Evolutionary conservation across 2,329 filamentous ascomycete genomes (phyloP).

Genomic region (Botryotinia narcissicola): DNA sequence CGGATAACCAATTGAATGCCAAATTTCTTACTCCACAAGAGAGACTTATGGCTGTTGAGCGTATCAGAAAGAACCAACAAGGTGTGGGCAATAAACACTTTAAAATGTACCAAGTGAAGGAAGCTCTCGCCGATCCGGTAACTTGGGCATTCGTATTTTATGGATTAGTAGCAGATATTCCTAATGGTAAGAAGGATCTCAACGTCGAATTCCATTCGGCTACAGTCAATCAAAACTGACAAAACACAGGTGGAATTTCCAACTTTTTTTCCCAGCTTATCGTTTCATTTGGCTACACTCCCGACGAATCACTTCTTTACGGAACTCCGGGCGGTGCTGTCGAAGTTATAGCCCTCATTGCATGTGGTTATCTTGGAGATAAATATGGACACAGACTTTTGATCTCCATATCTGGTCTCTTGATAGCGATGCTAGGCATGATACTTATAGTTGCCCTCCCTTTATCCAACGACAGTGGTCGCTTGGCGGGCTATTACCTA

Average conservation of each 20-base stretch:
- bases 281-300: constrained; percentile 44
- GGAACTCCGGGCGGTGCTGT: constrained; percentile 36
- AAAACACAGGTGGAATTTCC: constrained; percentile 47
- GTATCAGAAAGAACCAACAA: constrained; percentile 56
- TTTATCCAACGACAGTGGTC: constrained; percentile 40
- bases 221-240: background rate
- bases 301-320: constrained; percentile 36
- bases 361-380: constrained; percentile 34
- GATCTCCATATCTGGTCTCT: constrained; percentile 39
- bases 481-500: constrained; percentile 42
- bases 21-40: constrained; percentile 46
- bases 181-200: constrained; percentile 31
- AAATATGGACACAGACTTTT: constrained; percentile 35
- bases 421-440: constrained; percentile 39
- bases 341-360: constrained; percentile 34
- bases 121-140: constrained; percentile 42
- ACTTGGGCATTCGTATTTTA: constrained; percentile 45
- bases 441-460: constrained; percentile 41
- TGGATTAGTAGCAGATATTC: constrained; percentile 41
- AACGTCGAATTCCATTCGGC: background rate
- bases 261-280: constrained; percentile 61
- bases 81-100: constrained; percentile 55
- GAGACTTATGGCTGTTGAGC: constrained; percentile 45
- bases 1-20: constrained; percentile 46
- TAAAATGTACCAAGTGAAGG: constrained; percentile 50